Percentiles rank a stretch among this genome's conserved stretches.
phyloP scores from a whole-genome alignment of 192 early-diverging fungal genomes.

The Entomortierella beljakovae region DNA sequence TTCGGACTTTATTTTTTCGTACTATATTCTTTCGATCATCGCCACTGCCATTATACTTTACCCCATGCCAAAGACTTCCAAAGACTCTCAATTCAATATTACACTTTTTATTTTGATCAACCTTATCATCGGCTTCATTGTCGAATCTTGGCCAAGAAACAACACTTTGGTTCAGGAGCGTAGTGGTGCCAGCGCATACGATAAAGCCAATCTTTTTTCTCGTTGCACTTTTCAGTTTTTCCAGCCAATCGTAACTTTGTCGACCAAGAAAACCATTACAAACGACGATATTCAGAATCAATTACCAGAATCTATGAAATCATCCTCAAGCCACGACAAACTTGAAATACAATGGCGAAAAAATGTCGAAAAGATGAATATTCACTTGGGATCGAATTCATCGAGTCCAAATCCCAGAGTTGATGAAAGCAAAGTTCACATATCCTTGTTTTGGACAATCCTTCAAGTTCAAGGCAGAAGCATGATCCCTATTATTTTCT shows the following conservation, averaged over 20 bases:
- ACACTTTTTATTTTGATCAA: neutral
- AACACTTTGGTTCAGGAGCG: constrained; percentile 13
- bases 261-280: constrained; percentile 11
- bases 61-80: neutral
- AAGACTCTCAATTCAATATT: neutral
- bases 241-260: constrained; percentile 28
- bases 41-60: neutral
- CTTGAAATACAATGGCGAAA: constrained; percentile 9
- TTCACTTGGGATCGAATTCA: neutral
- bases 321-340: neutral
- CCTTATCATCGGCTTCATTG: constrained; percentile 7
- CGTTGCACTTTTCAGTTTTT: constrained; percentile 22
- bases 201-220: constrained; percentile 32
- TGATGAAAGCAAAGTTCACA: neutral
- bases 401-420: neutral
- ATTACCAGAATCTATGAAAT: constrained; percentile 11
- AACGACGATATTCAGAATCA: constrained; percentile 25
- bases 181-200: constrained; percentile 23
- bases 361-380: constrained; percentile 3
- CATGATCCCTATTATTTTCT: constrained; percentile 22
- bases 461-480: neutral
- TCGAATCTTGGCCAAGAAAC: constrained; percentile 34
- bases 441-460: constrained; percentile 17
- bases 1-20: constrained; percentile 26
- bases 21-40: constrained; percentile 6